Percentiles rank a stretch among this genome's conserved stretches.
phyloP scores from a whole-genome alignment of 495 filamentous ascomycete genomes.

The Chaetomium tenue region DNA sequence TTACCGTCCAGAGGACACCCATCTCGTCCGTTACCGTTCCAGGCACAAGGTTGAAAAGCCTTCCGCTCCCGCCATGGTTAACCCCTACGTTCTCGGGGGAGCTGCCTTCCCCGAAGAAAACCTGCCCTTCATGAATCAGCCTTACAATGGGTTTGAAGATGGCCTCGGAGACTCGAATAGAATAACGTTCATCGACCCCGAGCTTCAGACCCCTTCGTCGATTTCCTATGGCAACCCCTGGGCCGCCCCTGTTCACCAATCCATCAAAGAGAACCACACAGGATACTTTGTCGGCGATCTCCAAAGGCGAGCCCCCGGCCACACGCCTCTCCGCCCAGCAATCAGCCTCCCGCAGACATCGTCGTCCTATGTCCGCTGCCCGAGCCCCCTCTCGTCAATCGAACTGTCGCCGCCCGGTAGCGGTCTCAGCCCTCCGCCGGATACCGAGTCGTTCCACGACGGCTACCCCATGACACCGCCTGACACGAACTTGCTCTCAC shows the following conservation, averaged over 20 bases:
- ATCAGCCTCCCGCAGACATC: conserved; percentile 24
- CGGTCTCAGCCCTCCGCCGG: conserved; percentile 39
- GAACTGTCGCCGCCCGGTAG: conserved; percentile 41
- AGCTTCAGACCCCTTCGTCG: conserved; percentile 21
- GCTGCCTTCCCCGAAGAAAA: conserved; percentile 16
- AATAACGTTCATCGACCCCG: conserved; percentile 28
- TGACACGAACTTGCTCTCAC: conserved; percentile 35
- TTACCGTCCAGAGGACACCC: neutral
- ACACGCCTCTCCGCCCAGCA: conserved; percentile 20
- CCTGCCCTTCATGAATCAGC: conserved; percentile 13
- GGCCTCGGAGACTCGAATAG: conserved; percentile 2
- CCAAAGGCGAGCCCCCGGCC: conserved; percentile 15
- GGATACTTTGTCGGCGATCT: conserved; percentile 25
- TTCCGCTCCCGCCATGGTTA: conserved; percentile 8
- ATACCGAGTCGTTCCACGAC: conserved; percentile 40
- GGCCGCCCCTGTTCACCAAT: conserved; percentile 31
- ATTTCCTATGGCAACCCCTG: conserved; percentile 9
- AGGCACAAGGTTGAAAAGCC: neutral
- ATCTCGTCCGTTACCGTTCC: neutral
- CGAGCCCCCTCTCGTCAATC: conserved; percentile 36
- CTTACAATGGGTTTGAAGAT: conserved; percentile 14
- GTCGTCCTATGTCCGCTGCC: conserved; percentile 31
- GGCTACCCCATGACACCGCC: conserved; percentile 38
- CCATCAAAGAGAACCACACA: conserved; percentile 32
- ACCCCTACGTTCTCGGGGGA: conserved; percentile 6